Evolutionary conservation across 805 yeast species (phyloP).

Genomic region (Debaryomyces hansenii): DNA sequence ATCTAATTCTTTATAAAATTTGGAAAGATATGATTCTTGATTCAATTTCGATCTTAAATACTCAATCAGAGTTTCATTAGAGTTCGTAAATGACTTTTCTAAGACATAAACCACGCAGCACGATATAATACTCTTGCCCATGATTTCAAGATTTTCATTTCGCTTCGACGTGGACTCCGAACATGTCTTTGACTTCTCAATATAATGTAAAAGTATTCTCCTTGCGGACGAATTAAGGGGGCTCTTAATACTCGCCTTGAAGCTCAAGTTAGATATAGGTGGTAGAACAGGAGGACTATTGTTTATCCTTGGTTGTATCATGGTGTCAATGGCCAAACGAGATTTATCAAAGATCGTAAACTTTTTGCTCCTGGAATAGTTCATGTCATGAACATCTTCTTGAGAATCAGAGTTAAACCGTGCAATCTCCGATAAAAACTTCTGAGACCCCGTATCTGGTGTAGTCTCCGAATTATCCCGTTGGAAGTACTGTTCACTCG

Average conservation of each 20-base stretch:
- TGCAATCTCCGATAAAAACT: slow-evolving; percentile 36
- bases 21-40: slow-evolving; percentile 40
- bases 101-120: slow-evolving; percentile 61
- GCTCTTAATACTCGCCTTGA: neutral
- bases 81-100: slow-evolving; percentile 59
- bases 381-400: slow-evolving; percentile 34
- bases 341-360: slow-evolving; percentile 39
- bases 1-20: slow-evolving; percentile 50
- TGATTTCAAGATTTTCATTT: slow-evolving; percentile 48
- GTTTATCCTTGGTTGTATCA: slow-evolving; percentile 42
- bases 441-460: neutral
- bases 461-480: neutral
- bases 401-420: slow-evolving; percentile 31
- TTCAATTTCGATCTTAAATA: slow-evolving; percentile 49
- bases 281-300: slow-evolving; percentile 3
- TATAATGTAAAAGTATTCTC: slow-evolving; percentile 25
- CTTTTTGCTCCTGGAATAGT: slow-evolving; percentile 29
- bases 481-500: neutral
- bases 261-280: slow-evolving; percentile 3
- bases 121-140: slow-evolving; percentile 59
- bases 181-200: slow-evolving; percentile 66
- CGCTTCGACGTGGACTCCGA: slow-evolving; percentile 41
- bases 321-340: slow-evolving; percentile 46
- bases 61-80: slow-evolving; percentile 54
- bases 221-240: slow-evolving; percentile 8